A percentile compares a stretch with the other conserved stretches of the same genome.
Evolutionary conservation across 2,329 filamentous ascomycete genomes (phyloP).

Genomic region (Hymenoscyphus fraxineus): DNA sequence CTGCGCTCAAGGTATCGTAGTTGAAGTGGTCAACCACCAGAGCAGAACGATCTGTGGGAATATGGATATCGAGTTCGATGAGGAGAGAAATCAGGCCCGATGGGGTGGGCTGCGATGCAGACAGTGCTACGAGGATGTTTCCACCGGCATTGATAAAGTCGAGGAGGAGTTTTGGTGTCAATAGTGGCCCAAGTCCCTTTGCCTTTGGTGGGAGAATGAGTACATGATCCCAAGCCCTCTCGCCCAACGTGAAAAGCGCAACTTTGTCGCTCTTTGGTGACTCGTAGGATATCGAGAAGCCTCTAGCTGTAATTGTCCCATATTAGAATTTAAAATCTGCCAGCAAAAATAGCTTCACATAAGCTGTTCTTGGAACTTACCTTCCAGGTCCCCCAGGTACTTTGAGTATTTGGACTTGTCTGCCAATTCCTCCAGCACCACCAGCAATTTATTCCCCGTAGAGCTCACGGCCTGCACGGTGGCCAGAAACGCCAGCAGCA

Average conservation of each 20-base stretch:
- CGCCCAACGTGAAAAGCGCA: slow-evolving; percentile 78
- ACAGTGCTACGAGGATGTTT: slow-evolving; percentile 85
- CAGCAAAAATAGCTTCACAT: slow-evolving; percentile 16
- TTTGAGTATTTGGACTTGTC: slow-evolving; percentile 81
- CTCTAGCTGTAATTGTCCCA: slow-evolving; percentile 59
- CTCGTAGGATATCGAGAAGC: slow-evolving; percentile 76
- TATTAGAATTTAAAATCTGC: slow-evolving; percentile 19
- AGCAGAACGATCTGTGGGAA: slow-evolving; percentile 81
- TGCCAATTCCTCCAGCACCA: slow-evolving; percentile 76
- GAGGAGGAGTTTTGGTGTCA: slow-evolving; percentile 82
- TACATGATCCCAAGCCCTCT: slow-evolving; percentile 86
- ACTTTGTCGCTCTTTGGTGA: slow-evolving; percentile 77
- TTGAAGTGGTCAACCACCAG: slow-evolving; percentile 94
- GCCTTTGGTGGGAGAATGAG: slow-evolving; percentile 83
- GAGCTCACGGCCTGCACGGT: slow-evolving; percentile 74
- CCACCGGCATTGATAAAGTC: slow-evolving; percentile 89
- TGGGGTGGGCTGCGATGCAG: slow-evolving; percentile 65
- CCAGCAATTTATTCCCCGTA: slow-evolving; percentile 74
- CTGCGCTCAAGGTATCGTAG: slow-evolving; percentile 72
- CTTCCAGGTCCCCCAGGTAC: slow-evolving; percentile 69
- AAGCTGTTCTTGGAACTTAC: slow-evolving; percentile 41
- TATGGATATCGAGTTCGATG: slow-evolving; percentile 79
- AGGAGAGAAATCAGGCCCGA: slow-evolving; percentile 74
- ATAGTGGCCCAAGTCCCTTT: slow-evolving; percentile 85
- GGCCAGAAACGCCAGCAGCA: slow-evolving; percentile 63